Evolutionary conservation across 2,329 filamentous ascomycete genomes (phyloP).

Genomic region (Calonectria crousiana): DNA sequence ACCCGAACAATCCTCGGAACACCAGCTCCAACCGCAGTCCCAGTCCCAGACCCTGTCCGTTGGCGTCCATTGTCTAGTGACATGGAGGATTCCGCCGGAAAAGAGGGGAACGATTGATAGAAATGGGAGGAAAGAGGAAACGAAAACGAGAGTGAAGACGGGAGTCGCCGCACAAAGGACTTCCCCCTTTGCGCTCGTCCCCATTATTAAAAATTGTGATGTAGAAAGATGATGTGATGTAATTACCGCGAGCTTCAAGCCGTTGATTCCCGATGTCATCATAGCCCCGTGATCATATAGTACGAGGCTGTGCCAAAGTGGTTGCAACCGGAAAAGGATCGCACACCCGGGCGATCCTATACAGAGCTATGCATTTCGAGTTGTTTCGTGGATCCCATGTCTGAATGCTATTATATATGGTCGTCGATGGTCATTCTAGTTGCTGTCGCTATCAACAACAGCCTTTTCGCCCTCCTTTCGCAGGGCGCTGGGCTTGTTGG

Average conservation of each 20-base stretch:
- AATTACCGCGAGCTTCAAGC: conserved; percentile 42
- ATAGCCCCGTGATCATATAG: conserved; percentile 35
- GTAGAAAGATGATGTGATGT: conserved; percentile 36
- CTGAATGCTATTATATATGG: conserved; percentile 27
- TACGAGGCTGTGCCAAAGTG: conserved; percentile 26
- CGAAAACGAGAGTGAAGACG: conserved; percentile 32
- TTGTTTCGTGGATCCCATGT: conserved; percentile 38
- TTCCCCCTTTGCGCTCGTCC: conserved; percentile 27
- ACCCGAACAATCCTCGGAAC: conserved; percentile 27
- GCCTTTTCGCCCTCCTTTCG: conserved; percentile 41
- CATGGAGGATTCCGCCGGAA: neutral
- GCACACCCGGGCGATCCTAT: conserved; percentile 31
- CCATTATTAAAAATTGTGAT: conserved; percentile 44
- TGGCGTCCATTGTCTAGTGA: neutral
- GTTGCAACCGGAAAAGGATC: conserved; percentile 29
- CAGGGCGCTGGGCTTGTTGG: conserved; percentile 52
- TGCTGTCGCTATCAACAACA: conserved; percentile 29
- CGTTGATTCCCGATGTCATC: conserved; percentile 32
- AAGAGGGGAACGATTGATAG: neutral
- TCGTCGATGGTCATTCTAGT: conserved; percentile 36
- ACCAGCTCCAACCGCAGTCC: conserved; percentile 14
- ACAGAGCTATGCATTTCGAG: conserved; percentile 27
- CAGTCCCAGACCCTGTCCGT: neutral
- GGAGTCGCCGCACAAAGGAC: conserved; percentile 27
- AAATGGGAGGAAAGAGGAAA: conserved; percentile 32